Base-by-base conservation (phyloP, 345 rosid genomes). In the Nephelium lappaceum region DNA sequence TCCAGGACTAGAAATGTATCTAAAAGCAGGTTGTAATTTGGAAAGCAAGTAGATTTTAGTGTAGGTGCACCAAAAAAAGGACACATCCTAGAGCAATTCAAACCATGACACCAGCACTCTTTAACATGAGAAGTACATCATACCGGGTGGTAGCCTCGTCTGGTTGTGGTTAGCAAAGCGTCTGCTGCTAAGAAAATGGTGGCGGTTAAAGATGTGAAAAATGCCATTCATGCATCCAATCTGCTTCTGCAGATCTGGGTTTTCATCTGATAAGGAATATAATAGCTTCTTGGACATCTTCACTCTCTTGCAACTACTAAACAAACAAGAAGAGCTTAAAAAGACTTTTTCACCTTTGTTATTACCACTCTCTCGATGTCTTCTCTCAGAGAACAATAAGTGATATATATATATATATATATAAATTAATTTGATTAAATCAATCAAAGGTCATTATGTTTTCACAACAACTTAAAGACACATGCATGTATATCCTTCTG, bases 191-290 rank as follows among this genome's bases (percentile, higher is more conserved):
- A 89, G 86, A 82, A 85, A 90, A 85, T 85, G 93, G 67, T 82
- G 88, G 83, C 89, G 89, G 83, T 89, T 92, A 78, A 95, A 93
- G 73, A 93, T 88, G 49, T 93, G 95, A 73, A 93, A 89, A 76
- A 95, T 86, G 55, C 98, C 97, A 82, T 88, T 86, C 92, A 93
- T 93, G 81, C 99, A 95, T 64, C 99, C 97, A 77, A 93, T 84
- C 67, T 93, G 98, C 86, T 89, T 93, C 62, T 83, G 89, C 82
- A 89, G 84, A 84, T 86, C 89, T 78, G 94, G 87, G 67, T 87
- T 90, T 75, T 95, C 97, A 72, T 93, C 98, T 39, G 97, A 84
- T 41, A 90, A 76, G 71, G 88, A 81, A 84, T 87, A 79, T 36
- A 90, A 67, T 73, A 86, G 83, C 82, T 92, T 92, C 0, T 94